Conservation (phyloP, 1,139 yeast species). For the Wickerhamomyces sp. region DNA sequence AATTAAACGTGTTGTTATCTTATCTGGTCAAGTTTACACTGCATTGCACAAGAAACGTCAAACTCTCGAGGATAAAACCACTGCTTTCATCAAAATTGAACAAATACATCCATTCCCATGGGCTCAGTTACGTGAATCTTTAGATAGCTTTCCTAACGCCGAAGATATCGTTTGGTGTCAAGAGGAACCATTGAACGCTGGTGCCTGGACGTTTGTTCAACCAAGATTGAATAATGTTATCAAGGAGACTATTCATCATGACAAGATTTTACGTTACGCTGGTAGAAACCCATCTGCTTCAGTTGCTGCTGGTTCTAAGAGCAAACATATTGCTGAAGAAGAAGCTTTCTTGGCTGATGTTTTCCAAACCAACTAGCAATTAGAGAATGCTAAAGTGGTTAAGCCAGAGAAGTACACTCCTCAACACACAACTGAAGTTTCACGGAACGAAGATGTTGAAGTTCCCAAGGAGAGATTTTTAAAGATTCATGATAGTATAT, state of each 20-base stretch:
- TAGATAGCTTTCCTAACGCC: slow-evolving; percentile 74
- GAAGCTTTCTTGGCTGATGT: slow-evolving; percentile 80
- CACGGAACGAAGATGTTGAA: background rate
- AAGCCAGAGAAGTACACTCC: too few species aligned
- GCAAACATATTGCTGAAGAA: slow-evolving; percentile 86
- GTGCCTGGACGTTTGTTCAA: slow-evolving; percentile 71
- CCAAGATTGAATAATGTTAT: slow-evolving; percentile 81
- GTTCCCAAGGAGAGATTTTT: background rate
- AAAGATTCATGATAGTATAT: background rate
- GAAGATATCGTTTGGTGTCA: slow-evolving; percentile 96
- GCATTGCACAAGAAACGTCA: slow-evolving; percentile 89
- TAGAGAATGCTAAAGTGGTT: background rate
- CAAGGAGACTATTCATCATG: slow-evolving; percentile 67
- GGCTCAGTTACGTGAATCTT: slow-evolving; percentile 83
- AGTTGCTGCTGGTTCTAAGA: slow-evolving; percentile 96
- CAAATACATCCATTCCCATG: slow-evolving; percentile 99
- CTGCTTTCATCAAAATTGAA: slow-evolving; percentile 88
- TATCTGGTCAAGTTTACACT: slow-evolving; percentile 93
- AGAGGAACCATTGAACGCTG: slow-evolving; percentile 99
- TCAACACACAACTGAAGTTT: too few species aligned
- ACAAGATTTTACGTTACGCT: slow-evolving; percentile 67
- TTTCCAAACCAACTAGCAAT: slow-evolving; percentile 32
- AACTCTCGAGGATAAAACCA: slow-evolving; percentile 64
- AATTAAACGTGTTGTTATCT: slow-evolving; percentile 80
- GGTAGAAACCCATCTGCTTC: slow-evolving; percentile 99